Evolutionary conservation across 1,284 basidiomycete species (phyloP), one percentile per base, ranked within the genome.

Genomic region (Anthracocystis setariae): DNA sequence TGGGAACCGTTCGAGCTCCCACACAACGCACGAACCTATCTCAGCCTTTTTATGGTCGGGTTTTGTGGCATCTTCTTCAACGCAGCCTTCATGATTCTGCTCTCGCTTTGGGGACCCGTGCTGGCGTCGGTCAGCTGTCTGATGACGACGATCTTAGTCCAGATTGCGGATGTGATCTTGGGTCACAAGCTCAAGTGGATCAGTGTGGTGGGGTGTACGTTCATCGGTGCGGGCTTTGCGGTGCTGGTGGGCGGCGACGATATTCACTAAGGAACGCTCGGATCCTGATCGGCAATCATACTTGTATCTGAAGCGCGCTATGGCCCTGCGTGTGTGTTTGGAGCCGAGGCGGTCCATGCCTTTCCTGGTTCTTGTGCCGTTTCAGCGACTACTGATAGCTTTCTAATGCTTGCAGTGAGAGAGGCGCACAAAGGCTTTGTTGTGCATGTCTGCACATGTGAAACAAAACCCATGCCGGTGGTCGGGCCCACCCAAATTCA

Each of bases 41-140:
- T 61, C 18, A 67, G 63, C 21, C 55, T 82, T 5, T 43, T 43
- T 2, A 42, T 75, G 43, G 77, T 79, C 9, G 74, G 65, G 2
- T 12, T 66, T 1, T 75, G 73, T 37, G 81, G 81, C 8, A 70
- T 82, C 47, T 60, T 82, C n/a, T 82, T 82, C 66, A 82, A 82
- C 33, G 79, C 61, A 9, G 70, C 70, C 3, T 79, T 81, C 33
- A 76, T 76, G 61, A 76, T 82, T 33, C 55, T 82, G 17, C 57
- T 82, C 1, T 71, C 76, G 21, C 63, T 82, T 0, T 82, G 81
- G 81, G 81, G 81, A 0, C 80, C 81, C 2, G 81, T 82, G 18
- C 44, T 81, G 25, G 81, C 81, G 8, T 72, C 65, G 43, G 79
- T 82, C 37, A 77, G 74, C 32, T 82, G 80, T 46, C 52, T 82